Evolutionary conservation across 176 grass and related monocot genomes (phyloP).

Genomic region (Cenchrus purpureus): DNA sequence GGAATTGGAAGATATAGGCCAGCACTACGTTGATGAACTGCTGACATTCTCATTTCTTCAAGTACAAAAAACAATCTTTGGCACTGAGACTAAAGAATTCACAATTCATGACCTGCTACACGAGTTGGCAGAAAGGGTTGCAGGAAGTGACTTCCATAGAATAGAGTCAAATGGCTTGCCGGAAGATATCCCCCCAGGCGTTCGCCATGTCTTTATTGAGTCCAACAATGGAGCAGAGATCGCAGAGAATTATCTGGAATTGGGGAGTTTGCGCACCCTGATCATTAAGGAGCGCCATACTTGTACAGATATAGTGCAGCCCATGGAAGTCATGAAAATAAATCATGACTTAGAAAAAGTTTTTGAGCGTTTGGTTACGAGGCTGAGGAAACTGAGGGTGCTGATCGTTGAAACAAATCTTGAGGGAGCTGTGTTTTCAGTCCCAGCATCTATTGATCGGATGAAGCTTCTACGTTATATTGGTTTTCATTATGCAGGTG

Average conservation of each 20-base stretch:
- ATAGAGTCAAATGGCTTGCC: not conserved
- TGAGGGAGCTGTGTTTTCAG: too few relatives aligned
- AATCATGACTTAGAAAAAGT: not conserved
- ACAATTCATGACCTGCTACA: conserved; percentile 40
- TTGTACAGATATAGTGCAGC: too few relatives aligned
- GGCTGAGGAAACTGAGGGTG: conserved; percentile 25
- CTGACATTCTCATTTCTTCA: conserved; percentile 41
- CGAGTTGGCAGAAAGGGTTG: conserved; percentile 29
- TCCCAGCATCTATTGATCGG: conserved; percentile 35
- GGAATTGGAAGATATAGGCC: not conserved
- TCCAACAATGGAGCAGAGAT: not conserved
- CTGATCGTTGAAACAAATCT: not conserved
- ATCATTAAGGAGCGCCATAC: not conserved
- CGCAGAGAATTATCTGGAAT: not conserved
- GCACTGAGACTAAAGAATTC: not conserved
- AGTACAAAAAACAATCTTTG: not conserved
- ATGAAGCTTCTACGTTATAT: conserved; percentile 41
- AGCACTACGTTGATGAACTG: conserved; percentile 38
- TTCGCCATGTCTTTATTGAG: not conserved
- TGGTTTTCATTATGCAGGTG: too few relatives aligned
- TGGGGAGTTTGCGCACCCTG: not conserved
- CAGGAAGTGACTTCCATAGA: not conserved
- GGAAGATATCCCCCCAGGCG: not conserved
- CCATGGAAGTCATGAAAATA: too few relatives aligned
- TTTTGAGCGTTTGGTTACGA: not conserved